Evolutionary conservation across 305 asterid genomes (phyloP), one percentile per base, ranked within the genome.

Genomic region (Fraxinus floribunda): DNA sequence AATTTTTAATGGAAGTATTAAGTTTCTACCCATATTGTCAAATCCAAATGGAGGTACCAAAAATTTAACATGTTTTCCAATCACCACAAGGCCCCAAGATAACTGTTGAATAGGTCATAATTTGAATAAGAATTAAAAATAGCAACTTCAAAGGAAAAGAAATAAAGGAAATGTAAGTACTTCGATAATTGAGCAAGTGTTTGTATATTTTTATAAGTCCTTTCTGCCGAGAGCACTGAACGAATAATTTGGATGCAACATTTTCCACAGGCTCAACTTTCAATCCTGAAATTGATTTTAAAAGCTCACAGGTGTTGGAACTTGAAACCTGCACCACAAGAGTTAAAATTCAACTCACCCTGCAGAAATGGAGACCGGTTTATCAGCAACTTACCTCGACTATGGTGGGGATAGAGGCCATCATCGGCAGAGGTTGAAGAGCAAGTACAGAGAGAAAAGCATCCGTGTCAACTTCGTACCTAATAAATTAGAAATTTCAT

Each of bases 171-270:
- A n/a, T 55, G 77, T 16, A 80, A 74, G 84, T 94, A 96, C 98
- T 96, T 92, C 89, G 97, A 91, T 94, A 94, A 84, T 94, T 92
- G 84, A 96, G 98, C 87, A 96, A 91, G 91, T 96, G 99, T 77
- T 90, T 91, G 91, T 96, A 96, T 87, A 96, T 96, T 87, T 93
- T 93, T 85, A 96, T 91, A 73, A 96, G 98, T 79, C 98, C 99
- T 87, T 94, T 96, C 74, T 96, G 98, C 78, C 99, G 92, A 85
- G 99, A 96, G 87, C 99, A 96, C 90, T 96, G 99, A 82, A 94
- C 99, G 83, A 96, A 92, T 88, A 96, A 91, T 89, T 96, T 96
- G 85, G 99, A 92, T 32, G 97, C 84, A 75, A 92, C 98, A 85
- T 94, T 93, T 83, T 93, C 94, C 82, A 96, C 97, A 18, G 99